Evolutionary conservation across 225 moss, liverwort and hornwort genomes (phyloP), one percentile per base, ranked within the genome.

Genomic region (Polytrichum commune): DNA sequence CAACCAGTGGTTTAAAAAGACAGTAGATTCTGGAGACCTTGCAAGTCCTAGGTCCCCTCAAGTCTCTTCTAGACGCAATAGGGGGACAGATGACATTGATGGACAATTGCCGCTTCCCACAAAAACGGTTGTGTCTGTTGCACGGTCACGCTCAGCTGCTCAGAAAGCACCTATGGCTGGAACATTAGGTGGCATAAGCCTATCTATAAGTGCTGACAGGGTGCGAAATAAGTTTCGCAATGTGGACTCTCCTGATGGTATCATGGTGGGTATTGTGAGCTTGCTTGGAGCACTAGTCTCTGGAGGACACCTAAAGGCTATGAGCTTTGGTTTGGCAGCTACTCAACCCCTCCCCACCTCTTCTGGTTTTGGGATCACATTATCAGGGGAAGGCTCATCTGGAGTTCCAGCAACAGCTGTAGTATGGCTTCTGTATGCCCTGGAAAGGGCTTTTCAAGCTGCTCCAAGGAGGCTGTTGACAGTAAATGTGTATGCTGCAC

Each of bases 211-310:
- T 80, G 92, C 90, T 30, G 95, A 95, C 66, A 89, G 81, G 73
- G 92, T 84, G 18, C 90, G 92, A 67, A 95, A 90, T 70, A 95
- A 95, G 68, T 95, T 95, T 74, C 87, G 95, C 64, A 95, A 95
- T 77, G 84, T 92, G 46, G 95, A 92, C 55, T 85, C 74, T 65
- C 80, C 79, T 73, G 95, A 95, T 83, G 95, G 95, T 62, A 95
- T 89, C 22, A 84, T 95, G 81, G 92, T 95, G 60, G 95, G 92
- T 32, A 81, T 95, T 72, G 90, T 92, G 68, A 89, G 92, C 70
- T 76, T 95, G 63, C 80, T 95, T 55, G 95, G 95, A 73, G 90
- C 95, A 62, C 77, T 95, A 67, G 83, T 92, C 73, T 81, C 92
- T 69, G 85, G 90, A 63, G 89, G 90, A 53, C 90, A 90, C 75